phyloP scores from a whole-genome alignment of 1,139 yeast species.

The Chernovozyma aurita region DNA sequence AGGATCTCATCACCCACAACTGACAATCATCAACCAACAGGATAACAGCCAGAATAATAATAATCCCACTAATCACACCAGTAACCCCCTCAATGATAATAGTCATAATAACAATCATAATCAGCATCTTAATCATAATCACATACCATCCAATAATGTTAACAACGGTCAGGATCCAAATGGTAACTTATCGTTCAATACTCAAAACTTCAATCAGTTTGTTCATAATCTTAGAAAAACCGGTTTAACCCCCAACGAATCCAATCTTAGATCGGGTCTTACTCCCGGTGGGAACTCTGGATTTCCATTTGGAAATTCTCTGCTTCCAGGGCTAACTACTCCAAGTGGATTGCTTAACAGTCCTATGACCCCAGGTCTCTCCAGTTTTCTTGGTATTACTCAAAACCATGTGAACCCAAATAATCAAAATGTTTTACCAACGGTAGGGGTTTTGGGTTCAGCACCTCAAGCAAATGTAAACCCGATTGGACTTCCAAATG shows the following conservation, averaged over 20 bases:
- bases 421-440: neutral
- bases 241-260: conserved; percentile 69
- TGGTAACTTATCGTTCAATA: neutral
- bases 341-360: conserved; percentile 40
- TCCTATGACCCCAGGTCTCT: conserved; percentile 47
- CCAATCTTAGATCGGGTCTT: conserved; percentile 59
- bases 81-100: neutral
- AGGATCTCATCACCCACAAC: conserved; percentile 7
- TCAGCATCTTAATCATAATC: conserved; percentile 7
- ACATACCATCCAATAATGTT: neutral
- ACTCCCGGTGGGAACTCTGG: conserved; percentile 42
- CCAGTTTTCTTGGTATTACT: conserved; percentile 33
- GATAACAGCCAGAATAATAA: conserved; percentile 1
- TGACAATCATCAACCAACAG: conserved; percentile 4
- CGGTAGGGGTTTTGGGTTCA: neutral
- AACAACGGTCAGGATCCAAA: neutral
- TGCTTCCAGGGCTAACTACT: conserved; percentile 38
- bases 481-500: neutral
- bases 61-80: neutral
- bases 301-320: conserved; percentile 29
- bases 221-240: conserved; percentile 39
- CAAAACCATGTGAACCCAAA: conserved; percentile 5
- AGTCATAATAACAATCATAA: neutral
- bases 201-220: conserved; percentile 22
- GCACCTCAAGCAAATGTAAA: neutral